Conservation (phyloP, 768 basidiomycete species). For the Rhodotorula diobovata region DNA sequence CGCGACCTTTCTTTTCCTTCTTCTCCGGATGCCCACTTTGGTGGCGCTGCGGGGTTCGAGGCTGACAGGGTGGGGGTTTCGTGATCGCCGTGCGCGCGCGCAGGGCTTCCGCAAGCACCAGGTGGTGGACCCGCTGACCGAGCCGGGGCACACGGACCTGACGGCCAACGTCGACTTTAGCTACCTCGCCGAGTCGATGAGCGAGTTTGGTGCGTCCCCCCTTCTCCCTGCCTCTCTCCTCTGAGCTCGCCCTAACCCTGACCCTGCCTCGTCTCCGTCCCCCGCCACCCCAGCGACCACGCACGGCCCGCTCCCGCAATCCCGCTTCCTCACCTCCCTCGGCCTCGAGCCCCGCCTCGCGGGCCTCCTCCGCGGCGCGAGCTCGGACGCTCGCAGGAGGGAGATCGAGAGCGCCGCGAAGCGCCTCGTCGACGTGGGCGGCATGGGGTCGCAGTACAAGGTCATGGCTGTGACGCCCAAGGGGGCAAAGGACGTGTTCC, state of each 20-base stretch:
- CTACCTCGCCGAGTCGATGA: conserved; percentile 72
- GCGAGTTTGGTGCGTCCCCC: conserved; percentile 57
- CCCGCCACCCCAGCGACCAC: conserved; percentile 47
- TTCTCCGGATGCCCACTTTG: too few species aligned
- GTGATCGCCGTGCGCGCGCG: not conserved
- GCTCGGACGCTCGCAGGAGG: conserved; percentile 51
- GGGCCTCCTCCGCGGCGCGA: conserved; percentile 57
- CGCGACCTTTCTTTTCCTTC: not conserved
- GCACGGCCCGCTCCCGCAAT: conserved; percentile 72
- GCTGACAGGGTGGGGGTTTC: too few species aligned
- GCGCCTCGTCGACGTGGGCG: conserved; percentile 66
- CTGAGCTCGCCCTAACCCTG: too few species aligned
- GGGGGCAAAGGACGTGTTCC: conserved; percentile 21
- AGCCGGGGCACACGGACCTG: conserved; percentile 81
- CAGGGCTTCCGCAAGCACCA: conserved; percentile 87
- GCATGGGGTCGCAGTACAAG: conserved; percentile 86
- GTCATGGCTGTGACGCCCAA: conserved; percentile 60
- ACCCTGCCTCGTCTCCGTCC: not conserved
- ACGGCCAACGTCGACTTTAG: conserved; percentile 97
- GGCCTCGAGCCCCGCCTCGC: conserved; percentile 67
- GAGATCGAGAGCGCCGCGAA: conserved; percentile 61
- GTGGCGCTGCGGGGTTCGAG: too few species aligned
- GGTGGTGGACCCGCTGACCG: conserved; percentile 74
- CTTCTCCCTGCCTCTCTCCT: too few species aligned
- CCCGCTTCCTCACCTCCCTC: conserved; percentile 70